These are phyloP conservation scores for Jaminaea rosea DNA, from an alignment of 1,284 basidiomycete species.

Conservation along the genomic window DNA sequence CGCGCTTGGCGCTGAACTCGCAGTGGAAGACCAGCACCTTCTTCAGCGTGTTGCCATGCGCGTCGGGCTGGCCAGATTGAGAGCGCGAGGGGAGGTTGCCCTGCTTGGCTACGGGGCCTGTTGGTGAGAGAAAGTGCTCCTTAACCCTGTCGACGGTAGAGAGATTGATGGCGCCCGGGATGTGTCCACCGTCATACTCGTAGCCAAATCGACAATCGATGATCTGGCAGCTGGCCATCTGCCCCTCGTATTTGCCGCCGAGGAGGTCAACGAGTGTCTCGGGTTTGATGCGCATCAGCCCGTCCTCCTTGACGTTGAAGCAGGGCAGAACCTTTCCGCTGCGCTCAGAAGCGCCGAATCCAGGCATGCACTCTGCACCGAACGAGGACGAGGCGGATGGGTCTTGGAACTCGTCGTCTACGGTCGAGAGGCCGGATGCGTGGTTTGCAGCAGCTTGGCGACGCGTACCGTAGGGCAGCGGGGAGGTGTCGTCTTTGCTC, in stretches of 20 bases:
- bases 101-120: slow-evolving; percentile 35
- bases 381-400: neutral
- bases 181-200: slow-evolving; percentile 88
- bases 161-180: slow-evolving; percentile 83
- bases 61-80: slow-evolving; percentile 60
- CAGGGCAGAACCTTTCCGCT: slow-evolving; percentile 89
- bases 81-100: slow-evolving; percentile 46
- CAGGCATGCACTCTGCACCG: slow-evolving; percentile 18
- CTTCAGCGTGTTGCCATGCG: slow-evolving; percentile 55
- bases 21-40: slow-evolving; percentile 91
- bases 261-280: slow-evolving; percentile 53
- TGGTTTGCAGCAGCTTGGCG: no score
- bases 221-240: slow-evolving; percentile 49
- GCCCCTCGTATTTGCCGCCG: slow-evolving; percentile 31
- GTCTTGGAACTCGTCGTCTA: no score
- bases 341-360: slow-evolving; percentile 39
- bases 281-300: slow-evolving; percentile 77
- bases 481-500: slow-evolving; percentile 38
- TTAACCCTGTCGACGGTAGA: slow-evolving; percentile 74
- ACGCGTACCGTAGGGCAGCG: slow-evolving; percentile 32
- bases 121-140: slow-evolving; percentile 58
- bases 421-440: no score
- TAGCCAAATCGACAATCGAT: slow-evolving; percentile 98
- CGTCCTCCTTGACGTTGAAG: slow-evolving; percentile 84
- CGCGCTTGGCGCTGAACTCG: slow-evolving; percentile 90